Conservation (phyloP, 768 basidiomycete genomes). For the Phylloporus sp. region DNA sequence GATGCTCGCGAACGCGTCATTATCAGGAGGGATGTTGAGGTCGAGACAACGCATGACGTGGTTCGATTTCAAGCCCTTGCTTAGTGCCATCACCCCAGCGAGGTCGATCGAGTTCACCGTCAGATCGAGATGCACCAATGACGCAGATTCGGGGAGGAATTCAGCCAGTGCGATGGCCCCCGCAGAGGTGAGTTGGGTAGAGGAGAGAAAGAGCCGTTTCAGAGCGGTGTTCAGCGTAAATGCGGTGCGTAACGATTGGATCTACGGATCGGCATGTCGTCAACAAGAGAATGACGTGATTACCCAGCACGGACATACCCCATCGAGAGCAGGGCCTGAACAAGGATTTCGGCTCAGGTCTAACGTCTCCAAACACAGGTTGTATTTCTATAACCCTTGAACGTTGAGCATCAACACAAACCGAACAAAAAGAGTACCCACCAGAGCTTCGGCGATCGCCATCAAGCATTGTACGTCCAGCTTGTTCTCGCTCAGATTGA, state of each 20-base stretch:
- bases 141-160: slow-evolving; percentile 87
- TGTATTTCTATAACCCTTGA: slow-evolving; percentile 71
- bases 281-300: no score
- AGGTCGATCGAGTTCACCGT: slow-evolving; percentile 81
- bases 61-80: slow-evolving; percentile 80
- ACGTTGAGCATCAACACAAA: neutral
- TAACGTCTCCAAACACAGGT: slow-evolving; percentile 87
- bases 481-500: slow-evolving; percentile 93
- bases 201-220: slow-evolving; percentile 88
- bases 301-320: slow-evolving; percentile 50
- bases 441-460: slow-evolving; percentile 83
- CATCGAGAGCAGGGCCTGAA: slow-evolving; percentile 83
- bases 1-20: slow-evolving; percentile 79
- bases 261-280: slow-evolving; percentile 37
- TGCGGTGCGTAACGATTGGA: slow-evolving; percentile 85
- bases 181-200: slow-evolving; percentile 71
- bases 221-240: slow-evolving; percentile 90
- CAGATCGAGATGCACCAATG: slow-evolving; percentile 87
- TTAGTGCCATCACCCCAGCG: slow-evolving; percentile 91
- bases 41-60: slow-evolving; percentile 88
- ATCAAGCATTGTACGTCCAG: slow-evolving; percentile 80
- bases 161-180: slow-evolving; percentile 96
- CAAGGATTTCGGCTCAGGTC: slow-evolving; percentile 94
- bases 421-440: slow-evolving; percentile 34
- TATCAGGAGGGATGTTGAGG: slow-evolving; percentile 82